phyloP scores from a whole-genome alignment of 768 basidiomycete species.

The Psilocybe sp. region DNA sequence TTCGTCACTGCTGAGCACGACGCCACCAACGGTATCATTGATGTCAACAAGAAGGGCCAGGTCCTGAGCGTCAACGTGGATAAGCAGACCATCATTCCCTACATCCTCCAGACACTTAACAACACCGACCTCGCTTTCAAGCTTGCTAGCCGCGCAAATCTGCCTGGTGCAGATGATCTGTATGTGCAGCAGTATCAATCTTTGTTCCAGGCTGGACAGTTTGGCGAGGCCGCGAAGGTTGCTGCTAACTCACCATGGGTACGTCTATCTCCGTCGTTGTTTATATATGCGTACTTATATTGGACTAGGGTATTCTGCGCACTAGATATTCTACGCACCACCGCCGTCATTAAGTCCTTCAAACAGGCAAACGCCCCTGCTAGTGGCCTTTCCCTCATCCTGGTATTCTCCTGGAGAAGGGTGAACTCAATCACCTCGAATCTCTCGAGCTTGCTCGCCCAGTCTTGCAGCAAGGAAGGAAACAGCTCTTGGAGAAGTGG shows the following conservation, averaged over 20 bases:
- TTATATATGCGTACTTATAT: slow-evolving; percentile 2
- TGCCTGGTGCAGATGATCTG: slow-evolving; percentile 96
- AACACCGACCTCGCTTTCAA: slow-evolving; percentile 98
- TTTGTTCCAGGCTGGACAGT: slow-evolving; percentile 86
- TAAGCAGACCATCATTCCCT: slow-evolving; percentile 93
- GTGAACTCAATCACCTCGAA: slow-evolving; percentile 95
- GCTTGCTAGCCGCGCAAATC: slow-evolving; percentile 90
- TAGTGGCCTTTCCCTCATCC: slow-evolving; percentile 89
- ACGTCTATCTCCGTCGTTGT: slow-evolving; percentile 18
- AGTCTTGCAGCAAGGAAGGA: slow-evolving; percentile 92
- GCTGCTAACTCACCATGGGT: slow-evolving; percentile 96
- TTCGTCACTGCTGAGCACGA: slow-evolving; percentile 98
- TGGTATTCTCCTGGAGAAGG: slow-evolving; percentile 97
- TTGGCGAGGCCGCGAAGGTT: slow-evolving; percentile 91
- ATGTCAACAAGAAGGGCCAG: slow-evolving; percentile 99
- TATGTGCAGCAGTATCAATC: slow-evolving; percentile 94
- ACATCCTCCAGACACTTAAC: slow-evolving; percentile 90
- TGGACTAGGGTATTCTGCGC: slow-evolving; percentile 80
- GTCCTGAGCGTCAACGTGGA: slow-evolving; percentile 96
- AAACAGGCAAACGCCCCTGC: slow-evolving; percentile 90
- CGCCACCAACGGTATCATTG: slow-evolving; percentile 91
- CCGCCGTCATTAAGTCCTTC: slow-evolving; percentile 95
- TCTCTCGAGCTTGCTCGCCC: slow-evolving; percentile 94
- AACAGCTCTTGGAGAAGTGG: slow-evolving; percentile 98
- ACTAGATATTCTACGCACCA: too few species aligned